These are phyloP conservation scores for Vaccinium corymbosum DNA, from an alignment of 148 eudicot species.

Conservation along the genomic window DNA sequence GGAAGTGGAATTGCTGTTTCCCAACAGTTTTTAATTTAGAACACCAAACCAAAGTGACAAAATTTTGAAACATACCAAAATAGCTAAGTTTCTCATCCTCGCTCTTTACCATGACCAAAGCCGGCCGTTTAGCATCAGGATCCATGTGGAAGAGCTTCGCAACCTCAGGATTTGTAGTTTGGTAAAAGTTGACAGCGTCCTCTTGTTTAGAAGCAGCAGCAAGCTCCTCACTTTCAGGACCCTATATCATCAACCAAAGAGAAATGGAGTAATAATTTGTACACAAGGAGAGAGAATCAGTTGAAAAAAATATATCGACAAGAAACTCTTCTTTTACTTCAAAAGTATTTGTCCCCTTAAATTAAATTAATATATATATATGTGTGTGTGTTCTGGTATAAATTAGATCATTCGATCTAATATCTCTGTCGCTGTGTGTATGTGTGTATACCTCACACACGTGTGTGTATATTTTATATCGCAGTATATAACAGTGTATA, in stretches of 20 bases:
- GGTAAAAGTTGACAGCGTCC: conserved; percentile 84
- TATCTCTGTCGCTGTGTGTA: no score
- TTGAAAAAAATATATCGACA: background rate
- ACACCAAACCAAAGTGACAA: background rate
- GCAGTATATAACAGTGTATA: no score
- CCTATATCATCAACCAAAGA: conserved; percentile 39
- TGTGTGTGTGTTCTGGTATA: no score
- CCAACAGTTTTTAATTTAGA: background rate
- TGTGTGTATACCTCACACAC: no score
- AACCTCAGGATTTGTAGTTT: conserved; percentile 70
- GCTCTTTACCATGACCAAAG: conserved; percentile 77
- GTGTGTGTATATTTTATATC: no score
- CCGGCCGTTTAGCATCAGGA: conserved; percentile 68
- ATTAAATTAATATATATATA: no score
- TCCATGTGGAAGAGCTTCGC: conserved; percentile 79
- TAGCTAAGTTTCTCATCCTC: conserved; percentile 73
- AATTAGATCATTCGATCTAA: no score
- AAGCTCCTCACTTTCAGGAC: conserved; percentile 76
- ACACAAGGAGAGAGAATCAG: conserved; percentile 4
- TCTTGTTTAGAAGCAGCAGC: conserved; percentile 82
- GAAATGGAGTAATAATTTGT: background rate
- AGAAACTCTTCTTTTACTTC: no score
- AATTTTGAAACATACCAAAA: conserved; percentile 50
- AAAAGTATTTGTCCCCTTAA: no score
- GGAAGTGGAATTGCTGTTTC: conserved; percentile 11